These are phyloP conservation scores for Myxozyma melibiosi DNA, from an alignment of 805 yeast species.

Conservation along the genomic window DNA sequence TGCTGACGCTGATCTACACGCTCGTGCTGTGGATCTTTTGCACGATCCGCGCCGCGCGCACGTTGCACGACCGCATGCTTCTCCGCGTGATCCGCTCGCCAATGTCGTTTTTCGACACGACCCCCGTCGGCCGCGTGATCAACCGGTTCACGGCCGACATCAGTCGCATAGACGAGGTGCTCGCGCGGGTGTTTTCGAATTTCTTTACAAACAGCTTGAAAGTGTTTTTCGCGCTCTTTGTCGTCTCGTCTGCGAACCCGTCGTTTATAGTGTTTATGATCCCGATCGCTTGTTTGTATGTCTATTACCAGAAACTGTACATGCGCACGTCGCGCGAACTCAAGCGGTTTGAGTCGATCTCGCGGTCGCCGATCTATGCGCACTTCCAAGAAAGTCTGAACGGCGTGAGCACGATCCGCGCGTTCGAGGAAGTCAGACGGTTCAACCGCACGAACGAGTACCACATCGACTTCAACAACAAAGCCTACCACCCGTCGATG, in stretches of 20 bases:
- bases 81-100: slow-evolving; percentile 77
- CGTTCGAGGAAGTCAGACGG: slow-evolving; percentile 64
- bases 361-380: slow-evolving; percentile 77
- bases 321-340: slow-evolving; percentile 72
- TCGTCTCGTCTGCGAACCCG: slow-evolving; percentile 86
- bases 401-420: slow-evolving; percentile 77
- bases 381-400: slow-evolving; percentile 77
- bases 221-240: slow-evolving; percentile 64
- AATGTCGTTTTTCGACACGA: slow-evolving; percentile 92
- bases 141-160: slow-evolving; percentile 91
- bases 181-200: slow-evolving; percentile 43
- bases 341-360: slow-evolving; percentile 67
- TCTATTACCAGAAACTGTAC: slow-evolving; percentile 70
- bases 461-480: slow-evolving; percentile 79
- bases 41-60: slow-evolving; percentile 69
- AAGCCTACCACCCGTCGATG: slow-evolving; percentile 88
- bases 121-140: slow-evolving; percentile 88
- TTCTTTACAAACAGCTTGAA: slow-evolving; percentile 42
- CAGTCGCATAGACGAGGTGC: slow-evolving; percentile 80
- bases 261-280: slow-evolving; percentile 68
- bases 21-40: slow-evolving; percentile 76
- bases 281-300: slow-evolving; percentile 68
- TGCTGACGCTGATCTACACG: slow-evolving; percentile 63
- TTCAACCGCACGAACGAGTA: slow-evolving; percentile 57
- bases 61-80: slow-evolving; percentile 74